Base-by-base conservation (phyloP, 2,329 filamentous ascomycete genomes). In the Phialemonium atrogriseum region DNA sequence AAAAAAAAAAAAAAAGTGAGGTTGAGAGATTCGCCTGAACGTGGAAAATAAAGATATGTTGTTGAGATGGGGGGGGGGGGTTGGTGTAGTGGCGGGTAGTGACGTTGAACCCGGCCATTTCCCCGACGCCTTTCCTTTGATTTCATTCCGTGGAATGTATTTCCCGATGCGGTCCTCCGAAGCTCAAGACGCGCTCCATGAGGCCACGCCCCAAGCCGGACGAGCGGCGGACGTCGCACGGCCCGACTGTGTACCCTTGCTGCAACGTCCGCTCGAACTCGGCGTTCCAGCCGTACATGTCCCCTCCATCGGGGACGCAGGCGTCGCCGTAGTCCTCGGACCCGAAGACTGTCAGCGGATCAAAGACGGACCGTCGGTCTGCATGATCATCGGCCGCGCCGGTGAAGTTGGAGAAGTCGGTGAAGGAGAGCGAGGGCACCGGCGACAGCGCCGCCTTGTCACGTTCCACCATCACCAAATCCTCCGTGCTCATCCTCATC, bases 261-360 rank as follows among this genome's bases (percentile, higher is more conserved):
- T 27, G 13, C 21, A 32, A 35, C 26, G 46, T 49, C 14, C 54
- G 51, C 8, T 60, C 54, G 13, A 64, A 52, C 40, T 66, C 66
- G 8, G 66, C 66, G 36, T 73, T 68, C 70, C 69, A 74, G 10
- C 70, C 69, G 34, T 73, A 73, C 5, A 60, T 42, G 34, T 73
- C 68, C 2, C 55, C 48, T 5, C 50, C 49, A 4, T 51, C 49
- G 10, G 45, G 46, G 7, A 45, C 36, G 30, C 40, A 43, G 5
- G 40, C 47, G 25, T 48, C n/a, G n/a, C n/a, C n/a, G n/a, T n/a
- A 51, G 5, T 47, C 31, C 5, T 51, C 51, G 3, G 49, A 48
- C 23, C 50, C 49, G 17, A 47, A 39, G 19, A 50, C 36, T n/a
- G 40, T 47, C 5, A 51, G 35, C 10, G 45, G 41, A 5, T 36